phyloP scores from a whole-genome alignment of 2,329 filamentous ascomycete species.

The Pyricularia grisea region DNA sequence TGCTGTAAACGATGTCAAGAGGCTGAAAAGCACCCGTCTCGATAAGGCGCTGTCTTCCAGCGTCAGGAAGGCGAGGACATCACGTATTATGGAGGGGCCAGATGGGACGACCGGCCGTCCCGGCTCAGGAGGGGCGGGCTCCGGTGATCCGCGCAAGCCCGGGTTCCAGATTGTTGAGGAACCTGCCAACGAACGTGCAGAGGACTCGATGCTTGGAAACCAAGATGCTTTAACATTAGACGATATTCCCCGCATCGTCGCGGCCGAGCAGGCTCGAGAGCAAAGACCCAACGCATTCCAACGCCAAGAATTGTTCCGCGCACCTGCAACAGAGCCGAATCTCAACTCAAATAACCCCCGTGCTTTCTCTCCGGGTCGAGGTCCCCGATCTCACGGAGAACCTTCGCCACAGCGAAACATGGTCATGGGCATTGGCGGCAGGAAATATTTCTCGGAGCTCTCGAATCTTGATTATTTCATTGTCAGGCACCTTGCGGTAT shows the following conservation, averaged over 20 bases:
- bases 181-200: slow-evolving; percentile 55
- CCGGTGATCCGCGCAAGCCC: slow-evolving; percentile 41
- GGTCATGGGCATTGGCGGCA: slow-evolving; percentile 32
- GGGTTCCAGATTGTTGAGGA: slow-evolving; percentile 74
- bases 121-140: slow-evolving; percentile 57
- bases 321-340: slow-evolving; percentile 48
- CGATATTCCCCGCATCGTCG: slow-evolving; percentile 92
- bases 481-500: slow-evolving; percentile 84
- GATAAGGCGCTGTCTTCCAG: slow-evolving; percentile 92
- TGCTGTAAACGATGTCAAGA: slow-evolving; percentile 88
- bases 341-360: slow-evolving; percentile 54
- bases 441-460: slow-evolving; percentile 92
- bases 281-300: slow-evolving; percentile 73
- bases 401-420: slow-evolving; percentile 33
- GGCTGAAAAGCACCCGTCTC: slow-evolving; percentile 83
- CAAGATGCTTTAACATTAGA: slow-evolving; percentile 90
- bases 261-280: slow-evolving; percentile 88
- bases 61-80: slow-evolving; percentile 81
- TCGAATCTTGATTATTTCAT: slow-evolving; percentile 97
- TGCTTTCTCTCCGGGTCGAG: slow-evolving; percentile 34
- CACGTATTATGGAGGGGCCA: slow-evolving; percentile 84
- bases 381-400: slow-evolving; percentile 39
- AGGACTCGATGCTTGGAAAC: slow-evolving; percentile 78
- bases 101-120: slow-evolving; percentile 58
- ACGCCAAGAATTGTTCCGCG: slow-evolving; percentile 57